Percentiles rank a stretch among this genome's conserved stretches.
Conservation (phyloP, 1,284 basidiomycete species). For the Takashimella koratensis region DNA sequence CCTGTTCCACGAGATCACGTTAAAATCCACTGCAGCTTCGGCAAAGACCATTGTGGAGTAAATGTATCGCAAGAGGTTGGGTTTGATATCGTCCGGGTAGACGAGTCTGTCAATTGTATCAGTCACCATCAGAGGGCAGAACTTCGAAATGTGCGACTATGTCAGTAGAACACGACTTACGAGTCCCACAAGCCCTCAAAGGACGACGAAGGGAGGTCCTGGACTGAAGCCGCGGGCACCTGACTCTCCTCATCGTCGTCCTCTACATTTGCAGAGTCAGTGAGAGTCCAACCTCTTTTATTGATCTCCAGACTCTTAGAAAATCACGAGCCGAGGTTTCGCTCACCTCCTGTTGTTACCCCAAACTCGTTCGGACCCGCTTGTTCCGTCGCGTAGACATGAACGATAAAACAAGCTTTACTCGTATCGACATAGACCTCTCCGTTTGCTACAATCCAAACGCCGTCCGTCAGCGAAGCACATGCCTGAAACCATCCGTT, state of each 20-base stretch:
- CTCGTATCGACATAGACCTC: not conserved
- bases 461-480: too few species aligned
- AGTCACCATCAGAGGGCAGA: slow-evolving; percentile 2
- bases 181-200: slow-evolving; percentile 84
- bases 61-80: slow-evolving; percentile 85
- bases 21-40: slow-evolving; percentile 82
- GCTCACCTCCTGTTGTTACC: not conserved
- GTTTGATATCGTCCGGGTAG: slow-evolving; percentile 85
- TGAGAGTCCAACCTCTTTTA: too few species aligned
- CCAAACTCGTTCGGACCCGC: not conserved
- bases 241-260: slow-evolving; percentile 66
- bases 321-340: too few species aligned
- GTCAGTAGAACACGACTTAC: too few species aligned
- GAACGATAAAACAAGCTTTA: not conserved
- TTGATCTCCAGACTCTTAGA: too few species aligned
- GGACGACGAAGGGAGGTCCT: slow-evolving; percentile 72
- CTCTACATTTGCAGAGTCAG: too few species aligned
- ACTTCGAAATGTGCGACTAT: too few species aligned
- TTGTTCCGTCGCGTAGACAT: not conserved
- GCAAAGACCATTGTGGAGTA: slow-evolving; percentile 87
- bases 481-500: not conserved
- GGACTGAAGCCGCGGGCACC: slow-evolving; percentile 79
- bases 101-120: slow-evolving; percentile 79
- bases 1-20: slow-evolving; percentile 93
- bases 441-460: not conserved